These are phyloP conservation scores for Kluyveromyces sp. DNA, from an alignment of 1,139 yeast species.

Conservation along the genomic window DNA sequence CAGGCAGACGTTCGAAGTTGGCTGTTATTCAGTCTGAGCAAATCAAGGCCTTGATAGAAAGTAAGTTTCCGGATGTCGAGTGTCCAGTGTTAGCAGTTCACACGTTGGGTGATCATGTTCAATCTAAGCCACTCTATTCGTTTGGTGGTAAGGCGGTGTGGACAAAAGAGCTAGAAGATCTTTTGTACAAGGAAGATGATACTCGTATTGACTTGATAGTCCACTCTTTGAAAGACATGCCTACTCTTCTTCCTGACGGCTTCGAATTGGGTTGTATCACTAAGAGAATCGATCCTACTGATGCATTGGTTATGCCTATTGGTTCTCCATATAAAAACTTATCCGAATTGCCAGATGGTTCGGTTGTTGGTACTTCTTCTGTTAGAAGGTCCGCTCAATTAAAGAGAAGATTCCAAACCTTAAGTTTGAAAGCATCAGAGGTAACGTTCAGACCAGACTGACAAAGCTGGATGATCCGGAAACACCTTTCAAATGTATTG, in stretches of 20 bases:
- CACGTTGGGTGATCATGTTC: conserved; percentile 87
- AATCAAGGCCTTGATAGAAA: conserved; percentile 54
- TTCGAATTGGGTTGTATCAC: conserved; percentile 85
- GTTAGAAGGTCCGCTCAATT: conserved; percentile 83
- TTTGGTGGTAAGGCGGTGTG: conserved; percentile 95
- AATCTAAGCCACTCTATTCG: conserved; percentile 76
- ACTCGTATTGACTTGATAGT: conserved; percentile 69
- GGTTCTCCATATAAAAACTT: conserved; percentile 57
- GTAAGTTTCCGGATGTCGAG: conserved; percentile 51
- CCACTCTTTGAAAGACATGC: conserved; percentile 92
- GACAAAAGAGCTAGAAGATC: conserved; percentile 89
- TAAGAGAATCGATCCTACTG: conserved; percentile 85
- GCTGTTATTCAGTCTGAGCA: conserved; percentile 83
- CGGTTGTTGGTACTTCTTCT: conserved; percentile 90
- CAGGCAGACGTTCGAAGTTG: conserved; percentile 80
- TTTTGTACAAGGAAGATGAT: conserved; percentile 52
- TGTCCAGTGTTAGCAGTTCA: conserved; percentile 72
- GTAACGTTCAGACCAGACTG: conserved; percentile 78
- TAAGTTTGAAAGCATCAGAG: conserved; percentile 73
- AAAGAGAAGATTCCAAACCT: conserved; percentile 47
- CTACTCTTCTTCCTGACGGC: conserved; percentile 82
- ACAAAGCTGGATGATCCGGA: conserved; percentile 55
- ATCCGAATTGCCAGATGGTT: conserved; percentile 71
- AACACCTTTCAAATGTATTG: conserved; percentile 64
- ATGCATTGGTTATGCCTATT: conserved; percentile 76